Evolutionary conservation across 78 protist genomes (phyloP).

Genomic region (Tieghemostelium lacteum): DNA sequence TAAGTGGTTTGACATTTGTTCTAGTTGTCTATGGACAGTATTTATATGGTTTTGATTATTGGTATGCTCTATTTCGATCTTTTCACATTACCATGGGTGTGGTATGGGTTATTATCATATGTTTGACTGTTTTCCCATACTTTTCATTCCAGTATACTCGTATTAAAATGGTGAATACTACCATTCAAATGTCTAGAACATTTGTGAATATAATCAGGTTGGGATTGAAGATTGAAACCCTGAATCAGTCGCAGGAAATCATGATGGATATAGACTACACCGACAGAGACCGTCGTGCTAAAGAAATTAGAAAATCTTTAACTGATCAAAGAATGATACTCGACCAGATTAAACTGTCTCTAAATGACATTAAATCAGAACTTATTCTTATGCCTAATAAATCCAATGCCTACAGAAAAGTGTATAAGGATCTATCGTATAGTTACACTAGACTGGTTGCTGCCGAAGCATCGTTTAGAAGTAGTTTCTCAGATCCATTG

Average conservation of each 20-base stretch:
- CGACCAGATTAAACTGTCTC: conserved; percentile 4
- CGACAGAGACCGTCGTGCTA: background rate
- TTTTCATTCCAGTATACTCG: conserved; percentile 25
- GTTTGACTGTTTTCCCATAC: conserved; percentile 17
- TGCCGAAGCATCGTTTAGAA: conserved; percentile 28
- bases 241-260: background rate
- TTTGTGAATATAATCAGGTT: conserved; percentile 24
- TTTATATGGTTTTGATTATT: conserved; percentile 4
- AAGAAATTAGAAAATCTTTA: conserved; percentile 3
- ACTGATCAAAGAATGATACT: conserved; percentile 1
- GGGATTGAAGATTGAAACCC: background rate
- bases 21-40: conserved; percentile 9
- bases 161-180: background rate
- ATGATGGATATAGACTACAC: background rate
- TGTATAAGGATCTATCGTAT: conserved; percentile 19
- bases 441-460: conserved; percentile 38
- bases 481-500: conserved; percentile 2
- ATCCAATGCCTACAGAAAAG: background rate
- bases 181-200: conserved; percentile 5
- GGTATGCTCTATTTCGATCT: conserved; percentile 20
- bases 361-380: conserved; percentile 36
- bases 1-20: conserved; percentile 34
- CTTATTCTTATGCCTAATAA: conserved; percentile 8
- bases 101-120: conserved; percentile 42
- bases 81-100: conserved; percentile 44